Base-by-base conservation (phyloP, 331 rosid genomes). In the Malus hybrid region DNA sequence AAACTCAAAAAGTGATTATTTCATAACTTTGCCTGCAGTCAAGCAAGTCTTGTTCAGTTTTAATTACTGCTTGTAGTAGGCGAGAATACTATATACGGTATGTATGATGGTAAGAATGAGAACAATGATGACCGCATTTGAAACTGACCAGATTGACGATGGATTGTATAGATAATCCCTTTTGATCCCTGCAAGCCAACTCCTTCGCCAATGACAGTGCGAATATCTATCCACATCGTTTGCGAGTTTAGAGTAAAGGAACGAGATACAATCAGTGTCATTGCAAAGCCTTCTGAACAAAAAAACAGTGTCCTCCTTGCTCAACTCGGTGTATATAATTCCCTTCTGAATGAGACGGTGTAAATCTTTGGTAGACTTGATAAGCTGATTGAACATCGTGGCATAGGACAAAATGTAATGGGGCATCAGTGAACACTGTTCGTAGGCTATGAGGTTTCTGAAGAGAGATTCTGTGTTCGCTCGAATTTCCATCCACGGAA, bases 401-500 rank as follows among this genome's bases (percentile, higher is more conserved):
- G 34, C 66, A 62, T 11, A 62, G 27, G 66, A 62, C 34, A 7
- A 24, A 27, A 2, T 7, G 18, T 13, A 5, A 62, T 1, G 0
- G 10, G 6, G 14, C 4, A 6, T 19, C 39, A 0, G 2, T 2
- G 31, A 22, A 65, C 27, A 65, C 27, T 1, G 18, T 18, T 65
- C 70, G 39, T 32, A 36, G 28, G 70, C 50, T 15, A 65, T 65
- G 70, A 65, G 70, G 52, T 65, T 65, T 65, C 22, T 33, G 0
- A 34, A 5, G 7, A 65, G 1, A 65, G 4, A 9, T 33, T 65
- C 28, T 32, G 20, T 11, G 2, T 13, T 0, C 4, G 10, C 13
- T 7, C 1, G 7, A 9, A 65, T 19, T 1, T 0, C 4, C 0
- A 34, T 5, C 0, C 0, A 0, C 0, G 70, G 70, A 34, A 65